These are phyloP conservation scores for Chaetoscypha palmicola DNA, from an alignment of 2,329 filamentous ascomycete genomes.

Conservation along the genomic window DNA sequence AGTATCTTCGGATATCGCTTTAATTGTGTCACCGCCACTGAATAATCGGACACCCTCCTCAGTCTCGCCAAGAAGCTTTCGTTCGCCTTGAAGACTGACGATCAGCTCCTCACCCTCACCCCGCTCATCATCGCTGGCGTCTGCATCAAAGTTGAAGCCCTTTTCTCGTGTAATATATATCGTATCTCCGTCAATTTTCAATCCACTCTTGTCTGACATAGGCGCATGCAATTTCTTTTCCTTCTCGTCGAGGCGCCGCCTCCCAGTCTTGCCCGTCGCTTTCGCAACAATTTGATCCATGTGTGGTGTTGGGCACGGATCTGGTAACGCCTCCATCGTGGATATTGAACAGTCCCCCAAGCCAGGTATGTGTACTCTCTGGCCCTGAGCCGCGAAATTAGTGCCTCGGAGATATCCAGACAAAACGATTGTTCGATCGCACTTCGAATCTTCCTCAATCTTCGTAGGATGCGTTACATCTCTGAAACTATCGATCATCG, in stretches of 20 bases:
- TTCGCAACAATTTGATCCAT: slow-evolving; percentile 86
- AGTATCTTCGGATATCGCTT: slow-evolving; percentile 47
- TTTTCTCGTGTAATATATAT: slow-evolving; percentile 76
- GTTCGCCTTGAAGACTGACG: slow-evolving; percentile 76
- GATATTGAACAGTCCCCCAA: slow-evolving; percentile 82
- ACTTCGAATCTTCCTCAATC: slow-evolving; percentile 81
- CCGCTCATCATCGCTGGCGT: slow-evolving; percentile 59
- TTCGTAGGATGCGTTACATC: slow-evolving; percentile 91
- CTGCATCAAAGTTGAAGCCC: slow-evolving; percentile 68
- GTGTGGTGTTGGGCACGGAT: slow-evolving; percentile 89
- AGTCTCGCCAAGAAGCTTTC: slow-evolving; percentile 73
- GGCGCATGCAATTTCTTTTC: slow-evolving; percentile 94
- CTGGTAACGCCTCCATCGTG: slow-evolving; percentile 78
- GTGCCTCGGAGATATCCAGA: slow-evolving; percentile 93
- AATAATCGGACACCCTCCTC: slow-evolving; percentile 83
- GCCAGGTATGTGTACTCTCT: slow-evolving; percentile 85
- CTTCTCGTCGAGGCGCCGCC: slow-evolving; percentile 84
- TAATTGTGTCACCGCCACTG: slow-evolving; percentile 64
- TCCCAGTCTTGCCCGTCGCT: slow-evolving; percentile 70
- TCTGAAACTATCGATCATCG: slow-evolving; percentile 86
- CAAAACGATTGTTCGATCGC: slow-evolving; percentile 82
- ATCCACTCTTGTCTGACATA: slow-evolving; percentile 94
- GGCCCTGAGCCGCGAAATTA: slow-evolving; percentile 81
- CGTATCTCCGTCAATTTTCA: slow-evolving; percentile 94
- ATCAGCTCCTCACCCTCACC: slow-evolving; percentile 96